These are phyloP conservation scores for Ogataea hybrid DNA, from an alignment of 1,139 yeast species.

Conservation along the genomic window DNA sequence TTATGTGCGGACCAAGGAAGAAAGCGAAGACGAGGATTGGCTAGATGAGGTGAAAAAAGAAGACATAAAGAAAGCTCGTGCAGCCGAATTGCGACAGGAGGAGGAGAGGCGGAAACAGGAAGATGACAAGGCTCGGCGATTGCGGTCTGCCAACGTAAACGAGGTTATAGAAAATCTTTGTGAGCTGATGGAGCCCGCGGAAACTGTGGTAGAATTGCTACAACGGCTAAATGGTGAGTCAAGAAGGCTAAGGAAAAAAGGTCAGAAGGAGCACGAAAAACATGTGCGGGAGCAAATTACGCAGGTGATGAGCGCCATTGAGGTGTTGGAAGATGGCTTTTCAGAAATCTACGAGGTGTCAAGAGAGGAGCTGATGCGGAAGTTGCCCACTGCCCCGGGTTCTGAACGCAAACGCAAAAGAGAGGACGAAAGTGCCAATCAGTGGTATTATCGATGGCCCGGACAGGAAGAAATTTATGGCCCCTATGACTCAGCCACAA, in stretches of 20 bases:
- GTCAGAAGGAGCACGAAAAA: constrained; percentile 9
- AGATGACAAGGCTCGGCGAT: constrained; percentile 8
- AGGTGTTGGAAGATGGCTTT: constrained; percentile 43
- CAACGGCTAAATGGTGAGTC: constrained; percentile 41
- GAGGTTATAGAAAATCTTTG: constrained; percentile 38
- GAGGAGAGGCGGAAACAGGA: constrained; percentile 15
- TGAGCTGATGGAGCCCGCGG: constrained; percentile 52
- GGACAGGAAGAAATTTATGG: constrained; percentile 52
- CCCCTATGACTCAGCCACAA: constrained; percentile 54
- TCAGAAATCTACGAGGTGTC: constrained; percentile 52
- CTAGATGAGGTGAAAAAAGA: constrained; percentile 11
- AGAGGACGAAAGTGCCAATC: constrained; percentile 17
- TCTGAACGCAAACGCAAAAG: constrained; percentile 18
- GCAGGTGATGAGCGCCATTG: constrained; percentile 50
- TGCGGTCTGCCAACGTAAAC: constrained; percentile 21
- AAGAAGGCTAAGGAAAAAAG: constrained; percentile 24
- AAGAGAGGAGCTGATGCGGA: constrained; percentile 58
- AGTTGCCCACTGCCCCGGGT: constrained; percentile 46
- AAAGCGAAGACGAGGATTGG: constrained; percentile 31
- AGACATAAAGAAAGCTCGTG: constrained; percentile 20
- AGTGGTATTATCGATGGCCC: constrained; percentile 64
- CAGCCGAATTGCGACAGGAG: constrained; percentile 16
- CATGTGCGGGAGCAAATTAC: constrained; percentile 33
- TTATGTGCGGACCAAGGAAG: constrained; percentile 43
- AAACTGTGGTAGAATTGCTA: constrained; percentile 62